A percentile compares a stretch with the other conserved stretches of the same genome.
Conservation (phyloP, 805 yeast species). For the Lipomyces lipofer region DNA sequence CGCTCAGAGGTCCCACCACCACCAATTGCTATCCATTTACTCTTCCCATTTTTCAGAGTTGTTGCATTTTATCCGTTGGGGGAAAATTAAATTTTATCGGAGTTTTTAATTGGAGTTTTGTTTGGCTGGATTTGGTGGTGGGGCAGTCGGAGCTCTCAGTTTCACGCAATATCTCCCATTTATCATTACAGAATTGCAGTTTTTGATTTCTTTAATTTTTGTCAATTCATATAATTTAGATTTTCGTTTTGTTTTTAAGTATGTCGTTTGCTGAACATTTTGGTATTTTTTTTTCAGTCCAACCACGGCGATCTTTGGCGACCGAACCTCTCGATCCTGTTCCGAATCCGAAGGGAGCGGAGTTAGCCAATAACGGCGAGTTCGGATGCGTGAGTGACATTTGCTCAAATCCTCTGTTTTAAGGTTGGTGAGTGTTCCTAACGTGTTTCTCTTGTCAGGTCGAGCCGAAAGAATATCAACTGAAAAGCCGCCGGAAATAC, state of each 20-base stretch:
- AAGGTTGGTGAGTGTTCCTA: neutral
- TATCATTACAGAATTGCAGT: too few species aligned
- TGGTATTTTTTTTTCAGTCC: constrained; percentile 21
- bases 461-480: constrained; percentile 13
- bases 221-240: neutral
- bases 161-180: too few species aligned
- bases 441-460: constrained; percentile 6
- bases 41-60: too few species aligned
- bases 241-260: neutral
- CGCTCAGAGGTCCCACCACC: too few species aligned
- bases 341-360: constrained; percentile 27
- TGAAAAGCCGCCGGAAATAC: constrained; percentile 22
- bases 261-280: constrained; percentile 24
- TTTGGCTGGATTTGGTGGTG: too few species aligned
- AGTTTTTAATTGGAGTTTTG: too few species aligned
- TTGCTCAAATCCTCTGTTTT: neutral
- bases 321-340: constrained; percentile 13
- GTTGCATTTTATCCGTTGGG: too few species aligned
- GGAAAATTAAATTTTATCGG: too few species aligned
- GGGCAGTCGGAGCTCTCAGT: too few species aligned
- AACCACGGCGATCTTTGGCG: constrained; percentile 16
- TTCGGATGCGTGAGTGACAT: constrained; percentile 23
- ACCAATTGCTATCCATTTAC: too few species aligned
- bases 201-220: neutral
- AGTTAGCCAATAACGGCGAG: constrained; percentile 26